Conservation (phyloP, 2,329 filamentous ascomycete genomes). For the Thelonectria olida region DNA sequence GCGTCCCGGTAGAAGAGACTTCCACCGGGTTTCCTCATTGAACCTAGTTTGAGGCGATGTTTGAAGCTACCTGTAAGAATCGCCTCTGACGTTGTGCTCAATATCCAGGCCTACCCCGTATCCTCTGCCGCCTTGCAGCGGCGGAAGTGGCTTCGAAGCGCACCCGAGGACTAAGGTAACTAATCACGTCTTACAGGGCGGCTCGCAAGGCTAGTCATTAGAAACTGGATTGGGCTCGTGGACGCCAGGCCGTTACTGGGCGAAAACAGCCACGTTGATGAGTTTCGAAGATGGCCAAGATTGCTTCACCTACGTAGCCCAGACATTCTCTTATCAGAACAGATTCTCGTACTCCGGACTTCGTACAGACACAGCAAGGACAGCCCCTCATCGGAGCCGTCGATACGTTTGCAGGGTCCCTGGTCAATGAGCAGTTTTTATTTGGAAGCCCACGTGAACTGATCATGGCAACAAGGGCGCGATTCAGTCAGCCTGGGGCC, state of each 20-base stretch:
- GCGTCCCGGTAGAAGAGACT: too few relatives aligned
- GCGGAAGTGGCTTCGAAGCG: neutral
- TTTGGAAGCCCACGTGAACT: neutral
- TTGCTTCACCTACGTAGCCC: too few relatives aligned
- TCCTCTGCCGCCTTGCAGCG: neutral
- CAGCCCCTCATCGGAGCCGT: neutral
- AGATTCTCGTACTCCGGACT: neutral
- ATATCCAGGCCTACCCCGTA: too few relatives aligned
- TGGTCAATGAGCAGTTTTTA: neutral
- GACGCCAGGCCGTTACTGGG: neutral
- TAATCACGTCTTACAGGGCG: neutral
- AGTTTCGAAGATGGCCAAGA: too few relatives aligned
- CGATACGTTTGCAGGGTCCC: neutral
- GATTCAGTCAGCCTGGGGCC: neutral
- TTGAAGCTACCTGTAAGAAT: too few relatives aligned
- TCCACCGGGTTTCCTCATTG: too few relatives aligned
- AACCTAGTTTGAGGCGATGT: too few relatives aligned
- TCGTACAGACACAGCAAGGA: neutral
- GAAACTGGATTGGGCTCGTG: too few relatives aligned
- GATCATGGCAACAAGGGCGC: neutral
- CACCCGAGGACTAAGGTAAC: neutral
- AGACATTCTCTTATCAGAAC: neutral
- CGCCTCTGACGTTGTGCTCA: too few relatives aligned
- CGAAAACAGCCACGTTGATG: too few relatives aligned
- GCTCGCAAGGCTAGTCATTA: neutral